Conservation (phyloP, 495 filamentous ascomycete genomes). For the Daldinia concentrica region DNA sequence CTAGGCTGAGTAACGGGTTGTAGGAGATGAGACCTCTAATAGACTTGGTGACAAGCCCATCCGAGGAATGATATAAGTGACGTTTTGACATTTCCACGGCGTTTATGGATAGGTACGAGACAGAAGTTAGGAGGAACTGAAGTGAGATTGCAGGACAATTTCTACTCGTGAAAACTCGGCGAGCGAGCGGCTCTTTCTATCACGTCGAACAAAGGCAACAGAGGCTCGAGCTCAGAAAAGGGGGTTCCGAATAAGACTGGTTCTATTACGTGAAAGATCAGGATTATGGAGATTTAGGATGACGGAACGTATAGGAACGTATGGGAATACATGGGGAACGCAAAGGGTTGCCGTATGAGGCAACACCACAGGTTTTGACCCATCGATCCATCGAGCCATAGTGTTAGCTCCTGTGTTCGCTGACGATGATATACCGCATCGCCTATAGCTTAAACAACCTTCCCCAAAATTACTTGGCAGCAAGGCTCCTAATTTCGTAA, state of each 20-base stretch:
- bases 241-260: constrained; percentile 11
- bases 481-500: constrained; percentile 25
- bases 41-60: constrained; percentile 64
- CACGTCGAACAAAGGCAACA: constrained; percentile 19
- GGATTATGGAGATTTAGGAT: constrained; percentile 23
- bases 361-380: constrained; percentile 31
- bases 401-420: constrained; percentile 16
- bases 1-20: constrained; percentile 65
- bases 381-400: constrained; percentile 10
- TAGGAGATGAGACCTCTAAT: constrained; percentile 64
- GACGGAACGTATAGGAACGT: background rate
- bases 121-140: background rate
- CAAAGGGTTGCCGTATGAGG: constrained; percentile 38
- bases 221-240: background rate
- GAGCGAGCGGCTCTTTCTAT: constrained; percentile 26
- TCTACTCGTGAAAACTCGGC: constrained; percentile 1
- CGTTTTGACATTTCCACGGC: constrained; percentile 53
- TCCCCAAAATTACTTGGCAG: constrained; percentile 36
- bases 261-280: constrained; percentile 37
- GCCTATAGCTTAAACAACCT: constrained; percentile 6
- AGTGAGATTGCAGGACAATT: background rate
- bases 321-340: background rate
- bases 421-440: constrained; percentile 30
- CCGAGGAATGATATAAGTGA: constrained; percentile 57
- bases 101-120: constrained; percentile 2